These are phyloP conservation scores for Wallacemonas sp. DNA, from an alignment of 208 protist genomes.

Conservation along the genomic window DNA sequence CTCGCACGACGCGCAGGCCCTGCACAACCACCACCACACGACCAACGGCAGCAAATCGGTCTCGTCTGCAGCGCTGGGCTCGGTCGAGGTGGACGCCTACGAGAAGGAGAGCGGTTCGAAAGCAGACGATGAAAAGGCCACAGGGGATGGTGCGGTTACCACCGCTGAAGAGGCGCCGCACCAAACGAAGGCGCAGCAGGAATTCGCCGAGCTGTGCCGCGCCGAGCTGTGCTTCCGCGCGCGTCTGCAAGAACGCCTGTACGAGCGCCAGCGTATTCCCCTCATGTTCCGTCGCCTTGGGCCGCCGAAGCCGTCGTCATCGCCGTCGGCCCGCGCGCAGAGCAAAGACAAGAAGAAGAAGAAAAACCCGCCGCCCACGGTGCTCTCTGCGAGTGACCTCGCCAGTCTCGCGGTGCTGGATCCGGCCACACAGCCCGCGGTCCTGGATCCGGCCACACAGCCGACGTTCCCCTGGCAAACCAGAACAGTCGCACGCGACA, in stretches of 20 bases:
- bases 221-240: slow-evolving; percentile 24
- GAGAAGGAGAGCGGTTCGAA: too few relatives aligned
- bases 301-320: background rate
- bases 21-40: background rate
- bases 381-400: background rate
- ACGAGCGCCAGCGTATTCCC: slow-evolving; percentile 22
- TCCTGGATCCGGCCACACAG: background rate
- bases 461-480: background rate
- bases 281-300: slow-evolving; percentile 29
- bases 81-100: too few relatives aligned
- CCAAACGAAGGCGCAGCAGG: background rate
- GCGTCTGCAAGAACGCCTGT: slow-evolving; percentile 26
- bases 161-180: too few relatives aligned
- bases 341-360: too few relatives aligned
- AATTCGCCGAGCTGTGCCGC: slow-evolving; percentile 16
- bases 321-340: too few relatives aligned
- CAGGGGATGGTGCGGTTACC: too few relatives aligned
- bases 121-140: too few relatives aligned
- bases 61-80: too few relatives aligned
- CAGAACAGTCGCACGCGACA: background rate
- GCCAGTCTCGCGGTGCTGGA: slow-evolving; percentile 12
- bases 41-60: too few relatives aligned
- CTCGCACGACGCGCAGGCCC: slow-evolving; percentile 19
- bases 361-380: background rate
- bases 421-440: background rate